Percentiles rank a stretch among this genome's conserved stretches.
phyloP scores from a whole-genome alignment of 345 rosid species.

The Dovyalis caffra region DNA sequence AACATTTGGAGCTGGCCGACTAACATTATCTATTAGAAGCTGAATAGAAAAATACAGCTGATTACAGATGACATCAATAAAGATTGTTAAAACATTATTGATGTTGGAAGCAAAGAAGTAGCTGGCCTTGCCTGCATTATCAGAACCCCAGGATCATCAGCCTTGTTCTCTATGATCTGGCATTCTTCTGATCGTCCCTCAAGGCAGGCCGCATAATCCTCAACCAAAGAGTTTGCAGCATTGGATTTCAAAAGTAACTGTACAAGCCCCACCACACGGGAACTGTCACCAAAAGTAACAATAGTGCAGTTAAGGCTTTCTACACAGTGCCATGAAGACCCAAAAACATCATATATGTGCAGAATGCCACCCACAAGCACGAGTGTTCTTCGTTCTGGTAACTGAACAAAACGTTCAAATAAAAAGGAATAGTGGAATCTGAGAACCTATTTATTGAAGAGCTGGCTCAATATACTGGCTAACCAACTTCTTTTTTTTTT shows the following conservation, averaged over 20 bases:
- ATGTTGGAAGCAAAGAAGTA: background rate
- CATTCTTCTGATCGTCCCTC: slow-evolving; percentile 75
- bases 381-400: too few relatives aligned
- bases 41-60: slow-evolving; percentile 30
- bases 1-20: slow-evolving; percentile 89
- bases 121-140: slow-evolving; percentile 73
- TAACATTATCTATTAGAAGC: slow-evolving; percentile 81
- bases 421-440: too few relatives aligned
- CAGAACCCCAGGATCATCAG: slow-evolving; percentile 78
- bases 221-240: slow-evolving; percentile 66
- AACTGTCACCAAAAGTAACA: slow-evolving; percentile 44
- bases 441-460: too few relatives aligned
- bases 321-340: background rate
- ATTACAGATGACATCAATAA: slow-evolving; percentile 2
- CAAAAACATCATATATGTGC: background rate
- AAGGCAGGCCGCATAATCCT: slow-evolving; percentile 94
- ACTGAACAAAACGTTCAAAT: too few relatives aligned
- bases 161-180: slow-evolving; percentile 61
- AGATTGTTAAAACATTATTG: background rate
- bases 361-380: background rate
- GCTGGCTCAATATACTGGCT: too few relatives aligned
- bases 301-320: background rate
- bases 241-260: slow-evolving; percentile 73
- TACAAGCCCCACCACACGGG: slow-evolving; percentile 89
- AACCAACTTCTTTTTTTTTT: too few relatives aligned